Evolutionary conservation across 2,329 filamentous ascomycete species (phyloP), one percentile per base, ranked within the genome.

Genomic region (Talaromyces funiculosus): DNA sequence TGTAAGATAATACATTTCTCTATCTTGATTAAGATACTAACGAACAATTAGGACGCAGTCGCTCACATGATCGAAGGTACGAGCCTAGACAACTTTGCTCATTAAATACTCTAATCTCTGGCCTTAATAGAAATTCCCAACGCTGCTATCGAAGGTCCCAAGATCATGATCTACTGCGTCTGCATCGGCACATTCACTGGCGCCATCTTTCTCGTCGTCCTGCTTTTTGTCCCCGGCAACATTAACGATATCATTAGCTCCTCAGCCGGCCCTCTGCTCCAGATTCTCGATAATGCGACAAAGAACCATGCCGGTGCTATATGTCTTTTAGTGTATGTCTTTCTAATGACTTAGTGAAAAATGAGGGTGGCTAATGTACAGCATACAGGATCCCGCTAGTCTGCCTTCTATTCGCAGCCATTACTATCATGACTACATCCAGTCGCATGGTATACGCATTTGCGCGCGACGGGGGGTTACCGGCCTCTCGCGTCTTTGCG

Each of bases 401-500:
- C 2, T 88, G 86, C 66, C 78, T 87, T 54, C 73, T 87, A 2
- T 88, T 89, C 67, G 85, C 86, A 1, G 82, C 82, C 2, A 85
- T 81, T 3, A 81, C 80, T 3, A 83, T 88, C 66, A 84, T 88
- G 84, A 87, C 86, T 0, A 88, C 86, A 0, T 84, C 81, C 35
- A 83, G 80, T 35, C 81, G 86, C 7, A 88, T 88, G 82, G 84
- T 84, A 8, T 89, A 86, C 67, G 86, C 87, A 0, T 89, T 89
- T 64, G 85, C 82, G 59, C 76, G 60, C 66, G 88, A 90, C 61
- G 83, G 86, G 2, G 88, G 87, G 10, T 80, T 90, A 6, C 87
- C 87, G 0, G 80, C 80, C 38, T 86, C 85, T 3, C 74, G 71
- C 1, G 72, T 86, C 65, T 87, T 89, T 63, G 81, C 85, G 57